These are phyloP conservation scores for Ophiostoma montium DNA, from an alignment of 2,329 filamentous ascomycete species.

Conservation along the genomic window DNA sequence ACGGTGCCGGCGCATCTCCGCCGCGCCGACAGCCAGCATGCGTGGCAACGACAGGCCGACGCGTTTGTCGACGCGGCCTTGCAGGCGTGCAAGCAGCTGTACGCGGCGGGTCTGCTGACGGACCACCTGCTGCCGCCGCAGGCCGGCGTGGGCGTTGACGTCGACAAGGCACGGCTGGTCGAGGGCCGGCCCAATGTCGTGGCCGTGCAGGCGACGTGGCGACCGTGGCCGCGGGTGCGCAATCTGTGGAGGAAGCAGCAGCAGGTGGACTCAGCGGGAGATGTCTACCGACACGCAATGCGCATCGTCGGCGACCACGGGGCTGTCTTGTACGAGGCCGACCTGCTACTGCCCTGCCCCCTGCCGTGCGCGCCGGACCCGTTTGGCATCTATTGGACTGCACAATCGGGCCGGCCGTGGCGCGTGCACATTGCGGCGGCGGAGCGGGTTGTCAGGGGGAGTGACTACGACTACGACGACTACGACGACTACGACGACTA, in stretches of 20 bases:
- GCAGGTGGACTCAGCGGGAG: no score
- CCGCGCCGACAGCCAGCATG: constrained; percentile 29
- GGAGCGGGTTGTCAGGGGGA: not conserved
- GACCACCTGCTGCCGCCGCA: constrained; percentile 59
- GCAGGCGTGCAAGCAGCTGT: constrained; percentile 58
- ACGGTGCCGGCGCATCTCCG: constrained; percentile 52
- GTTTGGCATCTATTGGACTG: constrained; percentile 28
- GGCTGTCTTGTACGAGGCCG: constrained; percentile 22
- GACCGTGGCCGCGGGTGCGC: constrained; percentile 34
- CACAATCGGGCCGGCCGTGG: constrained; percentile 21
- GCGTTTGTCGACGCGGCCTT: constrained; percentile 75
- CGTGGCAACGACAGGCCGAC: constrained; percentile 58
- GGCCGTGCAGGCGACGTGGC: constrained; percentile 24
- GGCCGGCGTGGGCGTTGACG: not conserved
- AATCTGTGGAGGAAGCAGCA: constrained; percentile 23
- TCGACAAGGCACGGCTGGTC: constrained; percentile 18
- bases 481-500: constrained; percentile 23
- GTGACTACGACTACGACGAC: not conserved
- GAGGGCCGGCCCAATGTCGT: constrained; percentile 24
- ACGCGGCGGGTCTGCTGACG: constrained; percentile 58
- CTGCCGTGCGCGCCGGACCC: constrained; percentile 23
- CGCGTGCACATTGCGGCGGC: constrained; percentile 18
- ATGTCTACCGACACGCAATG: constrained; percentile 19
- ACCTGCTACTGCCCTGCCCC: constrained; percentile 28
- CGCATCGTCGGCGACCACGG: constrained; percentile 23